phyloP scores from a whole-genome alignment of 2,329 filamentous ascomycete genomes.

The Colletotrichum melonis region DNA sequence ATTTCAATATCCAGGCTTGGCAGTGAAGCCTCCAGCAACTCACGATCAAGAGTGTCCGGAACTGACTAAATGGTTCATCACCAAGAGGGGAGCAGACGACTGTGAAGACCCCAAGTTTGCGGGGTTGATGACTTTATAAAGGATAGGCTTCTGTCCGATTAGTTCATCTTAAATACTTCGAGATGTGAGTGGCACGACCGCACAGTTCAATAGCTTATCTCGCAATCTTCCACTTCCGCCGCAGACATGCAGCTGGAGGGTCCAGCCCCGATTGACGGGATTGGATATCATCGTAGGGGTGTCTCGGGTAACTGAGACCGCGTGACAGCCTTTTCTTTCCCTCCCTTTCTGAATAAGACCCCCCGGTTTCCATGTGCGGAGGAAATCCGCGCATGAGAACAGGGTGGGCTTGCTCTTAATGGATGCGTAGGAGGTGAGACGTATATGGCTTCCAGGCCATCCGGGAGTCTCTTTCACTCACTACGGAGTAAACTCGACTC shows the following conservation, averaged over 20 bases:
- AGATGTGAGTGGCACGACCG: not conserved
- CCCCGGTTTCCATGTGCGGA: not conserved
- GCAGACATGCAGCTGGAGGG: slow-evolving; percentile 7
- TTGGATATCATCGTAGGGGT: slow-evolving; percentile 13
- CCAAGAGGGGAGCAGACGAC: not conserved
- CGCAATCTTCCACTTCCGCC: slow-evolving; percentile 5
- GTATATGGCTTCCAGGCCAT: not conserved
- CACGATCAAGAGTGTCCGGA: not conserved
- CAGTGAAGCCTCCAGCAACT: not conserved
- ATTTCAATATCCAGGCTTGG: not conserved
- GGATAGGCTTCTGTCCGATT: not conserved
- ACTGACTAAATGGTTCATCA: not conserved
- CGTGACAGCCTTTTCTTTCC: not conserved
- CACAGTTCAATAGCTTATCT: slow-evolving; percentile 17
- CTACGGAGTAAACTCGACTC: too few species aligned
- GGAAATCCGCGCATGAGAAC: not conserved
- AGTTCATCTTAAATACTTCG: not conserved
- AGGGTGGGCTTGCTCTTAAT: not conserved
- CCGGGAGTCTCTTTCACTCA: too few species aligned
- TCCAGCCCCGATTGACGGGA: not conserved
- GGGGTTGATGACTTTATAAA: not conserved
- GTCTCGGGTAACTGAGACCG: slow-evolving; percentile 32
- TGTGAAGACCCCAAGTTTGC: not conserved
- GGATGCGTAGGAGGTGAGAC: too few species aligned
- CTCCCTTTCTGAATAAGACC: not conserved